Evolutionary conservation across 2,329 filamentous ascomycete species (phyloP).

Genomic region (Daldinia eschscholtzii): DNA sequence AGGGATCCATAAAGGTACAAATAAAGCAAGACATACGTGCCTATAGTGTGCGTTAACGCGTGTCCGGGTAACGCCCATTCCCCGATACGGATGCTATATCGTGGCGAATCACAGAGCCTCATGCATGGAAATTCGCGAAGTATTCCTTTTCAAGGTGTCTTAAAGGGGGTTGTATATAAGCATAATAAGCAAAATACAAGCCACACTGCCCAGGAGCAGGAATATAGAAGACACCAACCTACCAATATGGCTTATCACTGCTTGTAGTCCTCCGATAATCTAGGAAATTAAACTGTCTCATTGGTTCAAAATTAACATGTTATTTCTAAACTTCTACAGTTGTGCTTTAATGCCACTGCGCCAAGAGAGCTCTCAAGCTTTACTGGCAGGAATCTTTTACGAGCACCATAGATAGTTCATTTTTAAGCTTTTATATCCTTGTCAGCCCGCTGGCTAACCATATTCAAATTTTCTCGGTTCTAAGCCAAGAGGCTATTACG

Average conservation of each 20-base stretch:
- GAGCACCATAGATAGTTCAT: background rate
- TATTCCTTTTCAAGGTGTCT: slow-evolving; percentile 31
- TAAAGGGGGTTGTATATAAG: slow-evolving; percentile 14
- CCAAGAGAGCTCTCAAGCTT: background rate
- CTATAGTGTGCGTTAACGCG: slow-evolving; percentile 16
- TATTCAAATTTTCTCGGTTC: background rate
- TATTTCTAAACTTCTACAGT: background rate
- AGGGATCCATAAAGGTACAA: slow-evolving; percentile 5
- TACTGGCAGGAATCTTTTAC: background rate
- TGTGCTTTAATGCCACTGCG: too few species aligned
- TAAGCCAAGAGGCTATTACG: background rate
- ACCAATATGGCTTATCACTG: slow-evolving; percentile 5
- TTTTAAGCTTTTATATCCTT: background rate
- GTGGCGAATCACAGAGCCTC: slow-evolving; percentile 29
- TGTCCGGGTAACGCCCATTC: slow-evolving; percentile 16
- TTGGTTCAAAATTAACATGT: slow-evolving; percentile 2
- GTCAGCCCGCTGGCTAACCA: background rate
- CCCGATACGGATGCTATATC: slow-evolving; percentile 27
- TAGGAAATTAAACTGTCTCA: slow-evolving; percentile 13
- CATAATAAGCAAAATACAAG: slow-evolving; percentile 23
- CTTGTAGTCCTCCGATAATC: slow-evolving; percentile 2
- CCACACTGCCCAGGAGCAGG: background rate
- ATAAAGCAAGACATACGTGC: slow-evolving; percentile 31
- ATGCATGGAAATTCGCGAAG: slow-evolving; percentile 43
- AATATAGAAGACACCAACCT: background rate